Conservation (phyloP, 768 basidiomycete genomes). For the Podaxis sp. region DNA sequence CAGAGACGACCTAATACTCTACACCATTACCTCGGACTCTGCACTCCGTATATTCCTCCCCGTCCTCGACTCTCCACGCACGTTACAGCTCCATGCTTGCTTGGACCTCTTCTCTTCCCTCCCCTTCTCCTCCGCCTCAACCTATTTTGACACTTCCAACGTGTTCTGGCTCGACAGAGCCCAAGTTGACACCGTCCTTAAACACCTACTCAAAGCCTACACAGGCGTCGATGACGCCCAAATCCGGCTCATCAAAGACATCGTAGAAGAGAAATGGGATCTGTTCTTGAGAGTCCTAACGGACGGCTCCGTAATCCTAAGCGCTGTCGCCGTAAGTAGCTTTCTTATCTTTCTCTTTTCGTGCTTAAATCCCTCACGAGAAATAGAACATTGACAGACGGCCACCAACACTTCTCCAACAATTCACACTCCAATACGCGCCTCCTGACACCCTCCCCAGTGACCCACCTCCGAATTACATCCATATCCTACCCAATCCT, state of each 20-base stretch:
- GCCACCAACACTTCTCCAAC: conserved; percentile 80
- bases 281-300: conserved; percentile 70
- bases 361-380: conserved; percentile 7
- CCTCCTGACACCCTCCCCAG: conserved; percentile 58
- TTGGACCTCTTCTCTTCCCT: conserved; percentile 71
- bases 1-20: conserved; percentile 77
- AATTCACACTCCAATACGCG: conserved; percentile 67
- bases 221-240: conserved; percentile 44
- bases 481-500: conserved; percentile 53
- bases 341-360: not conserved
- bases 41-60: conserved; percentile 85
- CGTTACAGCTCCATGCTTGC: conserved; percentile 81
- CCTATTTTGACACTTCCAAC: conserved; percentile 41
- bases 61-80: conserved; percentile 81
- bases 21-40: conserved; percentile 81
- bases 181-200: conserved; percentile 50
- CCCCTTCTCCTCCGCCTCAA: conserved; percentile 36
- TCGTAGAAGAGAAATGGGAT: conserved; percentile 75
- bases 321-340: conserved; percentile 66
- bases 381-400: conserved; percentile 82
- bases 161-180: conserved; percentile 74
- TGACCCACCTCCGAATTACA: conserved; percentile 48
- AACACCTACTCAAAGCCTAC: conserved; percentile 35
- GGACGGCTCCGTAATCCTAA: conserved; percentile 74
- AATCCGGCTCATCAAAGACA: conserved; percentile 53